Base-by-base conservation (phyloP, 768 basidiomycete genomes). In the Tylopilus felleus region DNA sequence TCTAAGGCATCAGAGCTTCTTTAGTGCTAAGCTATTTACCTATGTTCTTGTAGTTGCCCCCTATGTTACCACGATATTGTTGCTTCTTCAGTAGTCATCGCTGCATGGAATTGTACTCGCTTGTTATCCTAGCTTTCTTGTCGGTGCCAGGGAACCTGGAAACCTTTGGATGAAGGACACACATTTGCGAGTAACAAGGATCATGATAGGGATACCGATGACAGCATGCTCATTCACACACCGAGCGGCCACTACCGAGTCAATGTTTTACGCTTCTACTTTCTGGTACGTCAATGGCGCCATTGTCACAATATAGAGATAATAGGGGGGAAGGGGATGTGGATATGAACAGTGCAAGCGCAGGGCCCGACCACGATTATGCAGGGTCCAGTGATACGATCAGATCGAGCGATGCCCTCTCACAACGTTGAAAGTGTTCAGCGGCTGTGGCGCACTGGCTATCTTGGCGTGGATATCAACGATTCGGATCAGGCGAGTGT, bases 361-460 rank as follows among this genome's bases (percentile, higher is more conserved):
- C 51, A 52, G 31, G 35, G 50, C 41, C 44, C 19, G 27, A 41
- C 41, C 55, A 49, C 23, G 58, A 46, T 39, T 39, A 29, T 35
- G 47, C 65, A 67, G 63, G 63, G 65, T 62, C 54, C 44, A 52
- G 22, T 46, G 60, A 56, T 62, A 43, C 29, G 48, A 55, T 61
- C 53, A 29, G 47, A 65, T 62, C 49, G 44, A 35, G 41, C 14
- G 41, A 51, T 38, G 17, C 65, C 52, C 56, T 64, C 21, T 55
- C 17, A 47, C 65, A 62, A 56, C 44, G 50, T 38, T 52, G 53
- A 44, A 45, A 29, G 28, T 38, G 53, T 27, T 17, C 25, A 25
- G 42, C 31, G 51, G 44, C 47, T 39, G 39, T 49, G 48, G 49
- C 27, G 35, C 49, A 35, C 55, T 46, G 14, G 36, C 23, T 54